Evolutionary conservation across 202 grass and related monocot species (phyloP).

Genomic region (Schoenoplectus tabernaemontani): DNA sequence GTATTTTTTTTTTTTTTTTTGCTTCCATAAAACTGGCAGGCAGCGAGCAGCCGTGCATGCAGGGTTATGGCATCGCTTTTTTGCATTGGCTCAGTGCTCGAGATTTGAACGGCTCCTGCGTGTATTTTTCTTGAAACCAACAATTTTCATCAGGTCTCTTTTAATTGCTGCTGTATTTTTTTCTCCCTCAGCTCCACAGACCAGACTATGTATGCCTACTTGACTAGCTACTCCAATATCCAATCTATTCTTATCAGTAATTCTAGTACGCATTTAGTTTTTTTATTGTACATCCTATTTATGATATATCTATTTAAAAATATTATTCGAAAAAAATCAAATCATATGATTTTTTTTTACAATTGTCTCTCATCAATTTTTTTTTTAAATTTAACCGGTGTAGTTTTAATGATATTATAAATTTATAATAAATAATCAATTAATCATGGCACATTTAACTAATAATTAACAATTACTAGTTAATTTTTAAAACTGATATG

Average conservation of each 20-base stretch:
- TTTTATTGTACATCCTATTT: too few relatives aligned
- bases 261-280: too few relatives aligned
- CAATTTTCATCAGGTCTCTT: conserved; percentile 12
- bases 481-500: too few relatives aligned
- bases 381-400: too few relatives aligned
- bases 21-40: neutral
- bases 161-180: conserved; percentile 15
- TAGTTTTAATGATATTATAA: too few relatives aligned
- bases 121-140: neutral
- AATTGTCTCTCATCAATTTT: too few relatives aligned
- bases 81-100: conserved; percentile 8
- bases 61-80: conserved; percentile 3
- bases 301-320: too few relatives aligned
- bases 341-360: too few relatives aligned
- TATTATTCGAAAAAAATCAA: too few relatives aligned
- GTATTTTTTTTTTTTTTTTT: neutral
- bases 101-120: conserved; percentile 12
- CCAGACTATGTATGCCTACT: neutral
- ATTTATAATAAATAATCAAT: too few relatives aligned
- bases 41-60: neutral
- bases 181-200: neutral
- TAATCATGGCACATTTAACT: too few relatives aligned
- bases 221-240: neutral
- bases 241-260: neutral
- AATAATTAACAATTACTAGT: too few relatives aligned